phyloP scores from a whole-genome alignment of 164 flowering plant species.

The Vitis amurensis region DNA sequence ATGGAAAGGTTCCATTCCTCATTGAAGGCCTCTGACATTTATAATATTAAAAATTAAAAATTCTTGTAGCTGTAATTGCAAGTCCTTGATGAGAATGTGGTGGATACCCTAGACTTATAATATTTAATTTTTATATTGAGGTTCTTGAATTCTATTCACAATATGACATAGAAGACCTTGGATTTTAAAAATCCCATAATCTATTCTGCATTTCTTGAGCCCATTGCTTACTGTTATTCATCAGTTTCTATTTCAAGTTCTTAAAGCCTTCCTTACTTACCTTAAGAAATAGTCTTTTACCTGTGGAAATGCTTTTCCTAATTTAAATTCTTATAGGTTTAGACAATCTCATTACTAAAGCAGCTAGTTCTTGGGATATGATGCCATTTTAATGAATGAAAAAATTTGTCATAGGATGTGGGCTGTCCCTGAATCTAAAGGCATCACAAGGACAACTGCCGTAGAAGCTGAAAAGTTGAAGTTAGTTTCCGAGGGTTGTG shows the following conservation, averaged over 20 bases:
- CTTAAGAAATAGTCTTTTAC: not conserved
- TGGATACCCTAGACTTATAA: no score
- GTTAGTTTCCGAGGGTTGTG: constrained; percentile 58
- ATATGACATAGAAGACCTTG: no score
- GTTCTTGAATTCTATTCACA: no score
- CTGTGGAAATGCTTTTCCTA: not conserved
- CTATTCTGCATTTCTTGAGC: no score
- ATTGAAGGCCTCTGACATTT: not conserved
- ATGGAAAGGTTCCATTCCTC: not conserved
- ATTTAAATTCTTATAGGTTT: not conserved
- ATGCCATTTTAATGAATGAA: not conserved
- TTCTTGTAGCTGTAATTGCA: not conserved
- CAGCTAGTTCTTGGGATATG: not conserved
- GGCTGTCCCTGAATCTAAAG: constrained; percentile 46
- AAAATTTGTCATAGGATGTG: constrained; percentile 36
- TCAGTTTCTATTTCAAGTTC: not conserved
- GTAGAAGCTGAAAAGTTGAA: constrained; percentile 48
- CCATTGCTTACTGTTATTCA: no score
- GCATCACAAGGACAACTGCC: constrained; percentile 31
- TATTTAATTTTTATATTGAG: no score
- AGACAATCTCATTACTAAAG: not conserved
- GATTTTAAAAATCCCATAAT: no score
- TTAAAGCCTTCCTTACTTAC: not conserved
- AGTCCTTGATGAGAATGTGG: no score
- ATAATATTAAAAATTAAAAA: no score